Base-by-base conservation (phyloP, 2,329 filamentous ascomycete genomes). In the Cytospora schulzeri region DNA sequence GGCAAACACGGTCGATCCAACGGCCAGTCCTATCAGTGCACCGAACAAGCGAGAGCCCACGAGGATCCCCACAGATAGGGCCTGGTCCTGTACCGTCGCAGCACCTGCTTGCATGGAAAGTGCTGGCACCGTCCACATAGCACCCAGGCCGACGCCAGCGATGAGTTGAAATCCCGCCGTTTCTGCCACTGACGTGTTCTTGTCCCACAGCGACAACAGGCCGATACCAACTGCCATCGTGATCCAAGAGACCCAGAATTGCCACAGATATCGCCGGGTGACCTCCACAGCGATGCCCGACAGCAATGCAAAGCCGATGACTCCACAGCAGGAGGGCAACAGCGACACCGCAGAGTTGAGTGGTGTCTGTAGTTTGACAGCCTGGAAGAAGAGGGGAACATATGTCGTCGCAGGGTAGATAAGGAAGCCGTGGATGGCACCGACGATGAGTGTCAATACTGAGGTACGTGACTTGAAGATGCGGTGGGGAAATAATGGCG, bases 11-110 rank as follows among this genome's bases (percentile, higher is more conserved):
- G 73, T 74, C 9, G 77, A 73, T 5, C 69, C 69, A 22, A 77
- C 69, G 0, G 77, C 69, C 1, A 78, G 73, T 1, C 77, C 76
- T 4, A 78, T 62, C 2, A 79, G 70, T 2, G 70, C 73, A 1
- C 78, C 77, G 50, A 79, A 73, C 0, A 78, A 68, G 2, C 77
- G 75, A 54, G 77, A 72, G 0, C 72, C 70, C 1, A 76, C 63
- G 3, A 78, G 63, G 0, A 76, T 67, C 0, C 77, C 76, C 33
- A 73, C 69, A 0, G 75, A 74, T 14, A 77, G 69, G 9, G 76
- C 77, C 7, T 62, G 68, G 54, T 79, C 76, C 48, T 79, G 72
- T 5, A 74, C 72, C 12, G n/a, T 53, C 3, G 67, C 55, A 19
- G 71, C 73, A 53, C 73, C 77, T 0, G 76, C 76, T 59, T 77